Evolutionary conservation across 2,329 filamentous ascomycete genomes (phyloP).

Genomic region (Ascosphaera acerosa): DNA sequence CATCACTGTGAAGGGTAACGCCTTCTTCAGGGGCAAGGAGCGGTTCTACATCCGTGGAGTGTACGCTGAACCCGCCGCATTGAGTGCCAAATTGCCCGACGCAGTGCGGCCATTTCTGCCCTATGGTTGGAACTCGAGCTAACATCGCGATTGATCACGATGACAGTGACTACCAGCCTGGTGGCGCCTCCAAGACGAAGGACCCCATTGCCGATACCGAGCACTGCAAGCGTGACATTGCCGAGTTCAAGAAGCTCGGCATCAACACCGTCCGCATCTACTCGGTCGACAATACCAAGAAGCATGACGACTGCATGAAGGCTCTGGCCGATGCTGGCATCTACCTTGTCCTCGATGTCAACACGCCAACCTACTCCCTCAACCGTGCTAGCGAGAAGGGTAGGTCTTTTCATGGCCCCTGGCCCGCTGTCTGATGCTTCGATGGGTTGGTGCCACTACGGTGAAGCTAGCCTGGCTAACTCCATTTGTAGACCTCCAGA

Average conservation of each 20-base stretch:
- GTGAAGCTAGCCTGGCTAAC: too few relatives aligned
- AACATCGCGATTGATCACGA: slow-evolving; percentile 32
- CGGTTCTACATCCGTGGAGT: slow-evolving; percentile 29
- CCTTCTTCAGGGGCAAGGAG: slow-evolving; percentile 36
- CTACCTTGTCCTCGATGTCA: slow-evolving; percentile 82
- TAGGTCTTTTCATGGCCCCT: too few relatives aligned
- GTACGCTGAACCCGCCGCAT: slow-evolving; percentile 4
- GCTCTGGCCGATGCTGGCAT: slow-evolving; percentile 64
- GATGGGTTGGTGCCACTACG: too few relatives aligned
- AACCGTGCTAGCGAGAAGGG: slow-evolving; percentile 47
- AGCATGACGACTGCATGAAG: slow-evolving; percentile 70
- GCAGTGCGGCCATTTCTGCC: slow-evolving; percentile 5
- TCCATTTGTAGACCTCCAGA: too few relatives aligned
- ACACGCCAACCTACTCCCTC: slow-evolving; percentile 60
- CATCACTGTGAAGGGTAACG: slow-evolving; percentile 37
- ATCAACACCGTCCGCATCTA: slow-evolving; percentile 95
- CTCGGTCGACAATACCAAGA: slow-evolving; percentile 52
- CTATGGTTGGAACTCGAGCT: slow-evolving; percentile 30
- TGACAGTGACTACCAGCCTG: too few relatives aligned
- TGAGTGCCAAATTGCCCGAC: slow-evolving; percentile 2
- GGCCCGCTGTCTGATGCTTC: too few relatives aligned
- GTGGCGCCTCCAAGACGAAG: slow-evolving; percentile 32
- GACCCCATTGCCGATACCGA: slow-evolving; percentile 57
- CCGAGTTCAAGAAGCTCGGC: slow-evolving; percentile 47
- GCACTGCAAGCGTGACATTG: slow-evolving; percentile 63